Percentiles rank a stretch among this genome's conserved stretches.
Conservation (phyloP, 2,329 filamentous ascomycete genomes). For the Fusarium sp. region DNA sequence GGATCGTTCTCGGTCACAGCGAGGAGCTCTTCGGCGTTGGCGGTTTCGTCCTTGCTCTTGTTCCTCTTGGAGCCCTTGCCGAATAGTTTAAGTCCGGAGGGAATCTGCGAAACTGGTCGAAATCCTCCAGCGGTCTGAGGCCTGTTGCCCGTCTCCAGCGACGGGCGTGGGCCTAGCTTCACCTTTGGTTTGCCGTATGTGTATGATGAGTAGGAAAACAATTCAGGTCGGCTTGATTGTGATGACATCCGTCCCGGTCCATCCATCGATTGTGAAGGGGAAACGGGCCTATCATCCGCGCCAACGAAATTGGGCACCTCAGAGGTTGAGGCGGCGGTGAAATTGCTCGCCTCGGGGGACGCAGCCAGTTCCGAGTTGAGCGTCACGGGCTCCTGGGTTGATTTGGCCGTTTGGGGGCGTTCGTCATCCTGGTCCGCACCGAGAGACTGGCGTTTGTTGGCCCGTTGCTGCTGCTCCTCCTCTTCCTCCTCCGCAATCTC, state of each 20-base stretch:
- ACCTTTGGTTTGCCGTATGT: constrained; percentile 79
- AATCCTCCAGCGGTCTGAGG: constrained; percentile 72
- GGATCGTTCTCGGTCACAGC: constrained; percentile 53
- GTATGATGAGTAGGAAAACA: constrained; percentile 63
- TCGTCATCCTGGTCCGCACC: constrained; percentile 59
- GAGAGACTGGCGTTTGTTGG: constrained; percentile 69
- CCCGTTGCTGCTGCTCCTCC: constrained; percentile 72
- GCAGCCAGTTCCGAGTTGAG: constrained; percentile 65
- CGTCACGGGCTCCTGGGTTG: constrained; percentile 56
- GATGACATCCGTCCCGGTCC: constrained; percentile 61
- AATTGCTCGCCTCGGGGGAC: constrained; percentile 62
- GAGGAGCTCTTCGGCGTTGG: constrained; percentile 50
- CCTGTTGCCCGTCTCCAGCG: constrained; percentile 71
- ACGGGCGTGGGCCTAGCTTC: constrained; percentile 88
- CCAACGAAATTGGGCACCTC: constrained; percentile 67
- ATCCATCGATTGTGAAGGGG: constrained; percentile 59
- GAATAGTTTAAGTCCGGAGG: constrained; percentile 80
- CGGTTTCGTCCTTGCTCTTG: constrained; percentile 44
- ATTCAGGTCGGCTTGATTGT: constrained; percentile 64
- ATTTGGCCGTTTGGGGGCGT: constrained; percentile 43
- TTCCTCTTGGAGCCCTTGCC: constrained; percentile 67
- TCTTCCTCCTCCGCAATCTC: constrained; percentile 96
- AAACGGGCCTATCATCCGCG: constrained; percentile 56
- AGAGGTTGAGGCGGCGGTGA: constrained; percentile 58
- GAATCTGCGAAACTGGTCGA: constrained; percentile 82